These are phyloP conservation scores for Cenchrus purpureus DNA, from an alignment of 176 grass and related monocot genomes.

Conservation along the genomic window DNA sequence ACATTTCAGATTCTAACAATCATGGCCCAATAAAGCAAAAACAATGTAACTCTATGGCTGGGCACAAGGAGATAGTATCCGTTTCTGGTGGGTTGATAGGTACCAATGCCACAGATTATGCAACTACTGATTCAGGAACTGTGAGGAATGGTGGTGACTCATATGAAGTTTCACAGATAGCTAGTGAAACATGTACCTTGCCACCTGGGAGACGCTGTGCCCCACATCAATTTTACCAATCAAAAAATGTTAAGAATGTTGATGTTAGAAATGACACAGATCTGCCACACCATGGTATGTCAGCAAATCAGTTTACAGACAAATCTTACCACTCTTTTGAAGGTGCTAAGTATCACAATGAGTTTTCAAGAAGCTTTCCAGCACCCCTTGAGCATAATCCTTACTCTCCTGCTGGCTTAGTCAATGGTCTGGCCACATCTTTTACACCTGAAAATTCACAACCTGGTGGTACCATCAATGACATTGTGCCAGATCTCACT, in stretches of 20 bases:
- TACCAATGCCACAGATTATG: conserved; percentile 41
- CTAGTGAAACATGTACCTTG: conserved; percentile 40
- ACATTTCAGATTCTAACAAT: conserved; percentile 50
- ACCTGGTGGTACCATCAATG: conserved; percentile 32
- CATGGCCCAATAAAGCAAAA: conserved; percentile 46
- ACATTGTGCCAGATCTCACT: conserved; percentile 58
- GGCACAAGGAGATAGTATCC: conserved; percentile 21
- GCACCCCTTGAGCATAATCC: not conserved
- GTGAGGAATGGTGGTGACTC: conserved; percentile 35
- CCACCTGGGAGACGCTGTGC: conserved; percentile 40
- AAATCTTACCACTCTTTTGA: conserved; percentile 24
- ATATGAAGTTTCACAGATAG: conserved; percentile 34
- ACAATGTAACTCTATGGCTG: conserved; percentile 30
- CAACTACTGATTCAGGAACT: conserved; percentile 33
- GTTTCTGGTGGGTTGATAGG: conserved; percentile 34
- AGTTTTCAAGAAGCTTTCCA: conserved; percentile 24
- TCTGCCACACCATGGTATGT: conserved; percentile 10
- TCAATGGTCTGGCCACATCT: conserved; percentile 1
- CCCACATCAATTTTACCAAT: conserved; percentile 41
- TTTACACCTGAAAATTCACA: conserved; percentile 20
- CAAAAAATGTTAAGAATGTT: conserved; percentile 35
- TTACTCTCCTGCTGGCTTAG: conserved; percentile 3
- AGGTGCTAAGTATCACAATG: conserved; percentile 30
- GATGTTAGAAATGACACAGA: conserved; percentile 25
- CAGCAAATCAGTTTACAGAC: conserved; percentile 24